Evolutionary conservation across 305 asterid species (phyloP).

Genomic region (Fraxinus dipetala): DNA sequence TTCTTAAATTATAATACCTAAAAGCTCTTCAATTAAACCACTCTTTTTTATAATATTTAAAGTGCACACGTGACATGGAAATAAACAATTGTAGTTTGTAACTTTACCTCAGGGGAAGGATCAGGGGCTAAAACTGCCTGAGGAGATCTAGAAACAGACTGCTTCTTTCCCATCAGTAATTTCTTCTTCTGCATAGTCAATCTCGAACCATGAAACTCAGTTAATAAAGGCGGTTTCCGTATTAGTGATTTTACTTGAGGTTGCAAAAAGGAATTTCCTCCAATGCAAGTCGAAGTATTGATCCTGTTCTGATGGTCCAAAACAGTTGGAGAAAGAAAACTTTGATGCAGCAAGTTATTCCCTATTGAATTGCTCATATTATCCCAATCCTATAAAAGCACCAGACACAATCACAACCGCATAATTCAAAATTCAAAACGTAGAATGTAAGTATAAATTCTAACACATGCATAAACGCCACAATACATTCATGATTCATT

Average conservation of each 20-base stretch:
- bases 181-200: constrained; percentile 39
- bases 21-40: not conserved
- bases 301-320: constrained; percentile 58
- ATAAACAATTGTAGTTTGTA: not conserved
- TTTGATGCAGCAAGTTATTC: constrained; percentile 76
- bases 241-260: constrained; percentile 56
- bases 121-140: constrained; percentile 66
- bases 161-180: constrained; percentile 53
- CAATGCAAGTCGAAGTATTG: constrained; percentile 48
- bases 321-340: constrained; percentile 53
- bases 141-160: constrained; percentile 37
- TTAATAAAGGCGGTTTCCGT: constrained; percentile 58
- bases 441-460: not conserved
- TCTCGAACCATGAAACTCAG: constrained; percentile 55
- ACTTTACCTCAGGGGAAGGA: constrained; percentile 55
- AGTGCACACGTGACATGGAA: not conserved
- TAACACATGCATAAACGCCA: not conserved
- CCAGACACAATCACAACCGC: constrained; percentile 23
- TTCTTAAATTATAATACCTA: not conserved
- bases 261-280: constrained; percentile 65
- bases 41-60: not conserved
- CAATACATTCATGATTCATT: not conserved
- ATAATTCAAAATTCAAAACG: not conserved
- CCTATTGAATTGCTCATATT: constrained; percentile 71
- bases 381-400: constrained; percentile 29